phyloP scores from a whole-genome alignment of 345 rosid species.

The Cardamine occulta region DNA sequence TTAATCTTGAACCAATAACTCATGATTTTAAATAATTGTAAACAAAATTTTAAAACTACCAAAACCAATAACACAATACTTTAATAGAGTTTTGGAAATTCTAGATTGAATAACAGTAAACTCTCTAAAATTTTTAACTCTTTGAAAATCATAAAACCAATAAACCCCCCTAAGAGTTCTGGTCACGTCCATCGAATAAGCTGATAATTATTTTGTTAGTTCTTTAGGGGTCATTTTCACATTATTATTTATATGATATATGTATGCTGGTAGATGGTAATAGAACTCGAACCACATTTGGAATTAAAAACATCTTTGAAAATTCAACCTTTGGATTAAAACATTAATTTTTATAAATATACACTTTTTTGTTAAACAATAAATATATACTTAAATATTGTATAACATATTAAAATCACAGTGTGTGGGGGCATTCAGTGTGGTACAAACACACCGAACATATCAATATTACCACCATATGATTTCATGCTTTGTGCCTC shows the following conservation, averaged over 20 bases:
- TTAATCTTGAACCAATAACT: too few relatives aligned
- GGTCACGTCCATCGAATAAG: background rate
- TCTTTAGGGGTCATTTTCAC: background rate
- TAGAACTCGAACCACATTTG: background rate
- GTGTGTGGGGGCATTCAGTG: background rate
- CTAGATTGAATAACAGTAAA: too few relatives aligned
- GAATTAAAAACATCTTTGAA: background rate
- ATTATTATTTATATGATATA: background rate
- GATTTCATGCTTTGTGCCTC: slow-evolving; percentile 3
- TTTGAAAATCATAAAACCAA: too few relatives aligned
- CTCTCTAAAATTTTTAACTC: too few relatives aligned
- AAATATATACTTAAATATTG: background rate
- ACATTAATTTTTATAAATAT: background rate
- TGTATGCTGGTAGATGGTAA: background rate
- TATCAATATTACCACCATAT: background rate
- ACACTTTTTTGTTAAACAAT: background rate
- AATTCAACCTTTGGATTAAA: background rate
- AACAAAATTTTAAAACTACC: too few relatives aligned
- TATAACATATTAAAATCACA: background rate
- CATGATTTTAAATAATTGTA: too few relatives aligned
- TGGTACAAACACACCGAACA: background rate
- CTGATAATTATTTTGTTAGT: slow-evolving; percentile 10
- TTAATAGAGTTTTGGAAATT: too few relatives aligned
- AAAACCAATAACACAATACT: too few relatives aligned
- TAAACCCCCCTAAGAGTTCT: too few relatives aligned